Evolutionary conservation across 2,329 filamentous ascomycete genomes (phyloP).

Genomic region (Elsinoe batatas): DNA sequence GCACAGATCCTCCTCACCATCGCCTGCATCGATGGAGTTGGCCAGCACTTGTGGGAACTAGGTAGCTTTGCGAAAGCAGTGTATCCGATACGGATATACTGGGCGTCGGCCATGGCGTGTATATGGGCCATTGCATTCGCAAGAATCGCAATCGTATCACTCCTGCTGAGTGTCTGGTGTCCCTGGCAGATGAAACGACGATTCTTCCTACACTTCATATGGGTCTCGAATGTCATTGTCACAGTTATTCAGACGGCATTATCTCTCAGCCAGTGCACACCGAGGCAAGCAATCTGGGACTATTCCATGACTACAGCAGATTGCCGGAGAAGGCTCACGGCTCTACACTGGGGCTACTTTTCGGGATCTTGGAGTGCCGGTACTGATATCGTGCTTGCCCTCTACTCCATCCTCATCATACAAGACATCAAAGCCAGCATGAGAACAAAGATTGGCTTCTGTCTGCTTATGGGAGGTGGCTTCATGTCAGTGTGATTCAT

Average conservation of each 20-base stretch:
- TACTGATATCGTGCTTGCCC: conserved; percentile 20
- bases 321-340: not conserved
- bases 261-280: not conserved
- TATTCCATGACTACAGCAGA: not conserved
- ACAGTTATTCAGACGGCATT: not conserved
- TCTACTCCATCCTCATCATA: conserved; percentile 22
- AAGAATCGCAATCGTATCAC: not conserved
- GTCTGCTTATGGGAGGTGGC: conserved; percentile 23
- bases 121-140: conserved; percentile 1
- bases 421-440: conserved; percentile 19
- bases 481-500: conserved; percentile 6
- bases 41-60: not conserved
- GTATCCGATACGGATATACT: not conserved
- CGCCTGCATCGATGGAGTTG: not conserved
- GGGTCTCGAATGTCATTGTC: not conserved
- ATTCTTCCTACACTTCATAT: not conserved
- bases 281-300: not conserved
- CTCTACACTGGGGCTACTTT: conserved; percentile 3
- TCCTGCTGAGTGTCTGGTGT: conserved; percentile 3
- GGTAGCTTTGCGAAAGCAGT: not conserved
- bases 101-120: not conserved
- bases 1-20: not conserved
- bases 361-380: not conserved
- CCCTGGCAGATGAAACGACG: conserved; percentile 3
- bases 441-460: conserved; percentile 21